Conservation (phyloP, 208 protist species). For the Trypanosoma platydactyli region DNA sequence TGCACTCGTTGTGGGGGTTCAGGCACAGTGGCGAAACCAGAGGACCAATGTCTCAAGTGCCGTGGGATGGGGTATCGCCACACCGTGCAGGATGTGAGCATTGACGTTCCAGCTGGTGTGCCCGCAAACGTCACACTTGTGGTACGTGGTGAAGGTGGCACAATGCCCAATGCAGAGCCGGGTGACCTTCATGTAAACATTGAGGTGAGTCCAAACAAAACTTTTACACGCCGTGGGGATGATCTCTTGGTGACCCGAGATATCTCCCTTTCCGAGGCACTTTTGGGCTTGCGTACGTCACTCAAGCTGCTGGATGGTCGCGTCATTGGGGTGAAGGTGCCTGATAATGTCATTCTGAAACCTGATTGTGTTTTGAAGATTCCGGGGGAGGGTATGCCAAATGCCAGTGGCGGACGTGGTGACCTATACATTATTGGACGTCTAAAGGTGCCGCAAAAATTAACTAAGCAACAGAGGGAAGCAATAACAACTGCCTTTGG, state of each 20-base stretch:
- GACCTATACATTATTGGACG: slow-evolving; percentile 83
- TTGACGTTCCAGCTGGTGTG: slow-evolving; percentile 97
- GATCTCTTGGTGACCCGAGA: slow-evolving; percentile 93
- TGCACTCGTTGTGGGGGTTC: slow-evolving; percentile 94
- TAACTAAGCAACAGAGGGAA: slow-evolving; percentile 65
- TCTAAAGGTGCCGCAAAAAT: slow-evolving; percentile 79
- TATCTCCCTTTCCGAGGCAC: slow-evolving; percentile 93
- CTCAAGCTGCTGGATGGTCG: slow-evolving; percentile 93
- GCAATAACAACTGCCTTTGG: slow-evolving; percentile 73
- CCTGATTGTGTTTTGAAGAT: slow-evolving; percentile 82
- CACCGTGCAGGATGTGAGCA: slow-evolving; percentile 93
- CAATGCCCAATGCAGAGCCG: slow-evolving; percentile 88
- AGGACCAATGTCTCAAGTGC: slow-evolving; percentile 96
- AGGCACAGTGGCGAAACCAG: slow-evolving; percentile 88
- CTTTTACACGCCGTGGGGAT: slow-evolving; percentile 93
- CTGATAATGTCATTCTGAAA: slow-evolving; percentile 57
- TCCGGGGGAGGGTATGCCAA: slow-evolving; percentile 85
- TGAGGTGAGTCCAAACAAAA: slow-evolving; percentile 90
- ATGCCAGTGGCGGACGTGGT: slow-evolving; percentile 61
- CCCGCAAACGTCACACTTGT: slow-evolving; percentile 94
- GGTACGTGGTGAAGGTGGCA: slow-evolving; percentile 95
- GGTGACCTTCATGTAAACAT: slow-evolving; percentile 98
- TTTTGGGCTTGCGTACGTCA: slow-evolving; percentile 87
- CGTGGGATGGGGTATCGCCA: slow-evolving; percentile 91
- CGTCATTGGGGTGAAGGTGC: slow-evolving; percentile 76